Conservation (phyloP, 2,329 filamentous ascomycete species). For the Sclerotinia subarctica region DNA sequence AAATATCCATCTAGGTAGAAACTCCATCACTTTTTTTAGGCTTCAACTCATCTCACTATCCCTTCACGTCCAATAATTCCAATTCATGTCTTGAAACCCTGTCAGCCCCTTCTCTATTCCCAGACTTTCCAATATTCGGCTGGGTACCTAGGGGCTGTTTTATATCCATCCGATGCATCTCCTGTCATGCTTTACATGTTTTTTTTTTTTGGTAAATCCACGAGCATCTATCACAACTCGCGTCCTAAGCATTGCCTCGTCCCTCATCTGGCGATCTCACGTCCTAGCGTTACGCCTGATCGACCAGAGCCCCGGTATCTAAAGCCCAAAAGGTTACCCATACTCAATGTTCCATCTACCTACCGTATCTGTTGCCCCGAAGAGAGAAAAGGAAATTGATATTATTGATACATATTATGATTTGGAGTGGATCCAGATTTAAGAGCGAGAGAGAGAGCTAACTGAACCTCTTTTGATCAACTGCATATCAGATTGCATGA, state of each 20-base stretch:
- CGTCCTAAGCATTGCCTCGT: constrained; percentile 30
- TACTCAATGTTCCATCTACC: constrained; percentile 6
- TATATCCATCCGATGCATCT: neutral
- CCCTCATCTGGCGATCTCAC: constrained; percentile 31
- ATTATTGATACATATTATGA: constrained; percentile 14
- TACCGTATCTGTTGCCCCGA: constrained; percentile 8
- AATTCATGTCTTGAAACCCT: constrained; percentile 13
- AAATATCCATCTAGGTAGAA: constrained; percentile 1
- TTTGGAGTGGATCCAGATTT: constrained; percentile 9
- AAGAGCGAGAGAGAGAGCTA: neutral
- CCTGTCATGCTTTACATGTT: constrained; percentile 5
- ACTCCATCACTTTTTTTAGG: neutral
- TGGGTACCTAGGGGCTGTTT: neutral
- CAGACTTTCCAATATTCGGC: constrained; percentile 3
- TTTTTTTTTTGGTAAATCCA: neutral
- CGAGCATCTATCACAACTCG: constrained; percentile 15
- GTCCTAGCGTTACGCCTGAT: constrained; percentile 31
- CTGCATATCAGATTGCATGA: constrained; percentile 10
- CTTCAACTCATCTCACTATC: constrained; percentile 4
- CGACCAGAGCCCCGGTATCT: constrained; percentile 21
- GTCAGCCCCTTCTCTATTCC: neutral
- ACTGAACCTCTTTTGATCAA: neutral
- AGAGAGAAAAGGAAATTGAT: constrained; percentile 14
- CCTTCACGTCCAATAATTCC: neutral
- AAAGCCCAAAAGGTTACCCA: constrained; percentile 16